A percentile compares a stretch with the other conserved stretches of the same genome.
phyloP scores from a whole-genome alignment of 441 rosid species.

The Croton laevigatus region DNA sequence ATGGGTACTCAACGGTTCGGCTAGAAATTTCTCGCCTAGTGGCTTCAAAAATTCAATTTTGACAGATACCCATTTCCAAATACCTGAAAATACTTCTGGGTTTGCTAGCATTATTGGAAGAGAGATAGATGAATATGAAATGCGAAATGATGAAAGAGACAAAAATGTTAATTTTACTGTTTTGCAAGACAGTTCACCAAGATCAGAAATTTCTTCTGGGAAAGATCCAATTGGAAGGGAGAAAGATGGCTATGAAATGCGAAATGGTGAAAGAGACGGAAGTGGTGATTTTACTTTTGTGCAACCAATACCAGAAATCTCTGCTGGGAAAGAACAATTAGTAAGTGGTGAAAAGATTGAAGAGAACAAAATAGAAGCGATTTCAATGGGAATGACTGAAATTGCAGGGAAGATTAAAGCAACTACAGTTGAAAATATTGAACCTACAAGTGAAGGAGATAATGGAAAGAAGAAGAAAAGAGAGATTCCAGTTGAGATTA shows the following conservation, averaged over 20 bases:
- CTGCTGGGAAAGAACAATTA: constrained; percentile 24
- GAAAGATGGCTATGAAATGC: constrained; percentile 24
- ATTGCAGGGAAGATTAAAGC: constrained; percentile 23
- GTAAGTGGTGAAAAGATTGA: constrained; percentile 21
- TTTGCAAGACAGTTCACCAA: constrained; percentile 3
- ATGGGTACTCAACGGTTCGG: constrained; percentile 22
- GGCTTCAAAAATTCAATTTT: constrained; percentile 31
- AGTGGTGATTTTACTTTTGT: constrained; percentile 22
- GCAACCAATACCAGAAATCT: constrained; percentile 13
- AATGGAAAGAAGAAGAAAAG: constrained; percentile 27
- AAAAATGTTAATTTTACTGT: constrained; percentile 24
- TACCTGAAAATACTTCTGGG: constrained; percentile 41
- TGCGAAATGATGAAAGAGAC: constrained; percentile 20
- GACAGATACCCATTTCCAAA: constrained; percentile 27
- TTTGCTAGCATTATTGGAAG: constrained; percentile 26
- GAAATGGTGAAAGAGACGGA: constrained; percentile 18
- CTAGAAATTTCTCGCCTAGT: constrained; percentile 29
- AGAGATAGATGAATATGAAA: constrained; percentile 27
- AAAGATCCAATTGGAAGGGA: constrained; percentile 20
- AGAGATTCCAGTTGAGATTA: constrained; percentile 13
- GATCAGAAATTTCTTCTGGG: constrained; percentile 18
- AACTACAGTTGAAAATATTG: constrained; percentile 22
- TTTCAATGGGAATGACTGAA: constrained; percentile 20
- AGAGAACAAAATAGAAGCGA: constrained; percentile 19
- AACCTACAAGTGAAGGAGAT: constrained; percentile 23